Percentiles rank a stretch among this genome's conserved stretches.
Conservation (phyloP, 139 green algal genomes). For the Eudorina sp. region DNA sequence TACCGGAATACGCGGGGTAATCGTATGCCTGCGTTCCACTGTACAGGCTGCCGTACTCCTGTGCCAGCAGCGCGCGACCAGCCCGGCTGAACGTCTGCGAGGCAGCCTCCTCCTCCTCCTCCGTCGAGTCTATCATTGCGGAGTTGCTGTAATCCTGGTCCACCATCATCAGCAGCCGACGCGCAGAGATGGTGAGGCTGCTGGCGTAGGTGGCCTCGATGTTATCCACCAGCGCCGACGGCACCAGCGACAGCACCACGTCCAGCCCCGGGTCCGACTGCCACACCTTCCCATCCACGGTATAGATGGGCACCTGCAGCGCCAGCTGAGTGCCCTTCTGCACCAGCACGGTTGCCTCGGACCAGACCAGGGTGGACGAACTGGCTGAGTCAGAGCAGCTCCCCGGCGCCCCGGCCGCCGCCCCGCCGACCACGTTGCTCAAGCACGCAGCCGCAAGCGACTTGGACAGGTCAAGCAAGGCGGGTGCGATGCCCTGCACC, state of each 20-base stretch:
- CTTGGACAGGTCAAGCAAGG: background rate
- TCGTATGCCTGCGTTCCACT: constrained; percentile 12
- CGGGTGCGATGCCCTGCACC: background rate
- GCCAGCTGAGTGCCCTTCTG: background rate
- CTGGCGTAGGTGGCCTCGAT: background rate
- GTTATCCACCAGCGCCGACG: background rate
- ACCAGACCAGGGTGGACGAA: background rate
- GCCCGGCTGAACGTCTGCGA: too few relatives aligned
- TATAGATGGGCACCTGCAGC: constrained; percentile 30
- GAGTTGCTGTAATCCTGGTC: background rate
- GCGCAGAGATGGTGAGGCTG: background rate
- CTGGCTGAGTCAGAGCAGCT: background rate
- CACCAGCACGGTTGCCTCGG: background rate
- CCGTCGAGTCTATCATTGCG: background rate
- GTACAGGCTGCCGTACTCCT: constrained; percentile 21
- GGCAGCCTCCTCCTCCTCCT: background rate
- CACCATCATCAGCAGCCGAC: background rate
- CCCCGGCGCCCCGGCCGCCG: too few relatives aligned
- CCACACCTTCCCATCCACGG: background rate
- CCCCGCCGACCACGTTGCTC: background rate
- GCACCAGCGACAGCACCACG: constrained; percentile 49
- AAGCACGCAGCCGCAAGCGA: constrained; percentile 27
- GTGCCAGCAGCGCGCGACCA: background rate
- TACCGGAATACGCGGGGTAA: constrained; percentile 36
- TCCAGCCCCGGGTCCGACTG: constrained; percentile 30